These are phyloP conservation scores for Leccinum pellstonianum DNA, from an alignment of 768 basidiomycete genomes.

Conservation along the genomic window DNA sequence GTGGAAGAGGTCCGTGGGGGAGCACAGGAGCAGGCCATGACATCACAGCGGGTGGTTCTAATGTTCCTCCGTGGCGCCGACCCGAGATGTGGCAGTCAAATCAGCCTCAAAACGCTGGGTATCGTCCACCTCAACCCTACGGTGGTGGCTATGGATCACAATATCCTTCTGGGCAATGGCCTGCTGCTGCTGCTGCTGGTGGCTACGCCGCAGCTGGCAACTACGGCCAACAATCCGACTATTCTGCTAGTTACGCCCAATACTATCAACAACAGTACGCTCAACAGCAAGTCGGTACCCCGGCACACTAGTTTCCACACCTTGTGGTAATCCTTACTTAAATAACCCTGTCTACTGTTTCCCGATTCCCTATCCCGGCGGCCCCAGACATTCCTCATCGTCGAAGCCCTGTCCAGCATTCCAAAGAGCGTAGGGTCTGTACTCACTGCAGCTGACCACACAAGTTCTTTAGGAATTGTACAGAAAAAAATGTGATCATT, in stretches of 20 bases:
- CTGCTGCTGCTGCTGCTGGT: slow-evolving; percentile 32
- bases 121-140: slow-evolving; percentile 67
- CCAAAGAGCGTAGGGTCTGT: slow-evolving; percentile 29
- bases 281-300: slow-evolving; percentile 64
- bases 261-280: slow-evolving; percentile 89
- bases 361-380: slow-evolving; percentile 20
- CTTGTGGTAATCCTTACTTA: slow-evolving; percentile 28
- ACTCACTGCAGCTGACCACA: slow-evolving; percentile 36
- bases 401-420: slow-evolving; percentile 20
- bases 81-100: slow-evolving; percentile 81
- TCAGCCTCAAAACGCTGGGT: slow-evolving; percentile 55
- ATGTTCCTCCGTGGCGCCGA: slow-evolving; percentile 88
- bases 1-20: slow-evolving; percentile 56
- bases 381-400: slow-evolving; percentile 14
- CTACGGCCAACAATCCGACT: slow-evolving; percentile 57
- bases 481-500: slow-evolving; percentile 29
- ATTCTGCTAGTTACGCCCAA: slow-evolving; percentile 73
- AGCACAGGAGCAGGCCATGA: slow-evolving; percentile 63
- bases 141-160: slow-evolving; percentile 44
- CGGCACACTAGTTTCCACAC: slow-evolving; percentile 30
- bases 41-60: slow-evolving; percentile 62
- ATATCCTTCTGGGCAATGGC: slow-evolving; percentile 43
- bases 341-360: slow-evolving; percentile 17
- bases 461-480: slow-evolving; percentile 32
- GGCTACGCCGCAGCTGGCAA: slow-evolving; percentile 28